Evolutionary conservation across 352 stramenopile genomes (phyloP), one percentile per base, ranked within the genome.

Genomic region (Globisporangium mamillatum): DNA sequence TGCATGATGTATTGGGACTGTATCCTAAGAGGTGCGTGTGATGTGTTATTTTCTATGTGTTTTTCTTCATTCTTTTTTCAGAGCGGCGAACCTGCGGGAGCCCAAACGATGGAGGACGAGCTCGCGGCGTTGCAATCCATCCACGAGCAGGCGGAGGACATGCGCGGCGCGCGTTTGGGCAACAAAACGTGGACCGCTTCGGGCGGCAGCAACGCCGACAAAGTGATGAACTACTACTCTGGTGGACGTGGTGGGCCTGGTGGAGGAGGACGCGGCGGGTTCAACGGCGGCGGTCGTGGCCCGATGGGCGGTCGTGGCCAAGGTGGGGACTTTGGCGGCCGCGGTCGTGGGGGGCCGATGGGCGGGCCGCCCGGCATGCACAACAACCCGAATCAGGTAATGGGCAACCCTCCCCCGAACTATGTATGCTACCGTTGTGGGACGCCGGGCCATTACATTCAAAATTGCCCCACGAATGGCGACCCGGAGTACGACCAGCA

Each of bases 401-500:
- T 76, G 70, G 84, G 84, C 56, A 92, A 83, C 48, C 88, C 88
- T 66, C 88, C 88, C 44, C 74, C 82, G 52, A 92, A 92, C 70
- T 95, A 95, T 80, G 81, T 94, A 64, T 95, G 88, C 77, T 93
- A 89, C 60, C 86, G 88, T 34, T 95, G 88, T 66, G 88, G 86
- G 12, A 91, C 84, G 16, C 86, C 88, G 52, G 88, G 88, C 48
- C 88, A 95, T 71, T 95, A 91, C 68, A 95, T 95, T 70, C 86
- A 95, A 66, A 93, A 95, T 66, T 95, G 88, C 75, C 88, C 88
- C 58, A 95, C 88, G 63, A 95, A 95, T 67, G 88, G 88, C 44
- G 87, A 95, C 75, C 86, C 88, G 22, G 88, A 95, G 67, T 94
- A 88, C 72, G 88, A 95, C 67, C 84, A 94, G 70, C 88, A 95